A percentile compares a stretch with the other conserved stretches of the same genome.
These are phyloP conservation scores for Rhododendron mucronatum DNA, from an alignment of 148 eudicot genomes.

Conservation along the genomic window DNA sequence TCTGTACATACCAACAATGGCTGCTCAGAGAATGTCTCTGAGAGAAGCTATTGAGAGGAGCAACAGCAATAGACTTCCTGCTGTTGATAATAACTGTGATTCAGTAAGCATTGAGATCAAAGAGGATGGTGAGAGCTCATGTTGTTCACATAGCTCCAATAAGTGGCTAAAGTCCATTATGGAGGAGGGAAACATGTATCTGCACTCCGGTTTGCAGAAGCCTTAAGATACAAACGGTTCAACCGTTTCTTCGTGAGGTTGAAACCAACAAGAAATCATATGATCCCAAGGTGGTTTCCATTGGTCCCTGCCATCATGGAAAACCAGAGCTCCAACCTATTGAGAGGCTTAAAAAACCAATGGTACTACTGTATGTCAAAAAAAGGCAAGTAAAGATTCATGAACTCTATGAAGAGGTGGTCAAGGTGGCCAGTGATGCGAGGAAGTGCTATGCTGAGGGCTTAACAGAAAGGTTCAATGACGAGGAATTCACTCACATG, in stretches of 20 bases:
- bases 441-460: background rate
- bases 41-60: background rate
- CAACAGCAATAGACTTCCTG: background rate
- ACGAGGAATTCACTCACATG: background rate
- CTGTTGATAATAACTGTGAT: background rate
- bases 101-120: background rate
- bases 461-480: background rate
- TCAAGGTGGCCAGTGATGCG: background rate
- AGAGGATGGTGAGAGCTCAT: background rate
- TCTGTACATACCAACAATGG: background rate
- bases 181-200: background rate
- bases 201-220: background rate
- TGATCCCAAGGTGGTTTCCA: slow-evolving; percentile 5
- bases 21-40: background rate
- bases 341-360: background rate
- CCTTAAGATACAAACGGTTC: background rate
- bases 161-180: background rate
- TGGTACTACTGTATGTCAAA: background rate
- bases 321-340: background rate
- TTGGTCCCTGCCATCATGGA: slow-evolving; percentile 4
- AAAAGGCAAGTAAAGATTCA: background rate
- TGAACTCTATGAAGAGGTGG: background rate
- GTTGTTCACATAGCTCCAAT: background rate
- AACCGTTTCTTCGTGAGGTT: background rate
- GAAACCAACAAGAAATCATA: slow-evolving; percentile 4